phyloP scores from a whole-genome alignment of 1,284 basidiomycete species.

The Calocybe gambosa region DNA sequence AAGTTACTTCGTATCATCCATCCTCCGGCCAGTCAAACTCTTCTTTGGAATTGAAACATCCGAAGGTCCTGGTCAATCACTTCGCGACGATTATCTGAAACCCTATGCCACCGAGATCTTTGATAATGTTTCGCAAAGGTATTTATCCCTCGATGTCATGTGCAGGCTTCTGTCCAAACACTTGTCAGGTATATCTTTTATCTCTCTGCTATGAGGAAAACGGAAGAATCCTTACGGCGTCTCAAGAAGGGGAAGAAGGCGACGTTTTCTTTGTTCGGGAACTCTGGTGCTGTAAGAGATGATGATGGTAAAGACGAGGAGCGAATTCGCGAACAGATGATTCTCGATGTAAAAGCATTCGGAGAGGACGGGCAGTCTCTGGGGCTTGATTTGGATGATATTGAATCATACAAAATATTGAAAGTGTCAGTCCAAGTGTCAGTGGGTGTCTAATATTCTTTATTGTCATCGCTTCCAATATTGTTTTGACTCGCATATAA shows the following conservation, averaged over 20 bases:
- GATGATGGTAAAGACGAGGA: constrained; percentile 74
- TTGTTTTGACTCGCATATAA: too few relatives aligned
- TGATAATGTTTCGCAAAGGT: constrained; percentile 70
- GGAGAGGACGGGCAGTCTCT: constrained; percentile 68
- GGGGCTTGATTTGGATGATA: constrained; percentile 55
- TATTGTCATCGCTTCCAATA: too few relatives aligned
- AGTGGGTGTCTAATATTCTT: constrained; percentile 26
- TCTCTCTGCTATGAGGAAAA: constrained; percentile 81
- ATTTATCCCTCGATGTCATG: constrained; percentile 10
- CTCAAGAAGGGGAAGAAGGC: constrained; percentile 82
- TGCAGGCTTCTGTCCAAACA: constrained; percentile 3
- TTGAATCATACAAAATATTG: constrained; percentile 52
- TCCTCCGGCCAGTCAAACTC: constrained; percentile 76
- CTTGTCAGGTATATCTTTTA: constrained; percentile 56
- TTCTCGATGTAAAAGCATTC: constrained; percentile 79
- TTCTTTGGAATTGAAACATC: constrained; percentile 65
- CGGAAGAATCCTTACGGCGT: constrained; percentile 79
- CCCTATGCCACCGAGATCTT: constrained; percentile 64
- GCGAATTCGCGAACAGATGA: constrained; percentile 80
- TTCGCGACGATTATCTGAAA: constrained; percentile 50
- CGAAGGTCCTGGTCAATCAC: constrained; percentile 48
- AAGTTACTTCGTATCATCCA: constrained; percentile 78
- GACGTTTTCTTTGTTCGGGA: constrained; percentile 73
- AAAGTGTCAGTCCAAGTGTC: constrained; percentile 52
- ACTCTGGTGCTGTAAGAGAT: constrained; percentile 38